Base-by-base conservation (phyloP, 441 rosid species). In the Pelargonium cotyledonis region DNA sequence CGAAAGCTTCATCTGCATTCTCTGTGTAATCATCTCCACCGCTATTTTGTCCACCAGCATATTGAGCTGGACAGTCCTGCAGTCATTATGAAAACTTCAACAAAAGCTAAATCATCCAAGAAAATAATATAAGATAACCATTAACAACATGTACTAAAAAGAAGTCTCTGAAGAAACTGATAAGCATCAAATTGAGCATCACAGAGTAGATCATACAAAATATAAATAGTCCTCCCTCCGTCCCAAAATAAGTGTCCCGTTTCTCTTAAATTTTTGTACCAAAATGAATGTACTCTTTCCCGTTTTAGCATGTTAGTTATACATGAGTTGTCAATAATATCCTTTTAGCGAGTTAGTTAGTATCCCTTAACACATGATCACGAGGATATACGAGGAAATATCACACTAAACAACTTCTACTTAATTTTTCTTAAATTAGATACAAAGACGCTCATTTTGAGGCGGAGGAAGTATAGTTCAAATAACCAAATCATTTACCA, bases 1-100 rank as follows among this genome's bases (percentile, higher is more conserved):
- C 89, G 69, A 86, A 88, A 43, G 93, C 78, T 77, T 85, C 93
- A 66, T 80, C 89, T 47, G 80, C 77, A 80, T 79, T 79, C 72
- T 87, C 94, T 23, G 74, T 67, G 77, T 76, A 76, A 68, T 84
- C 91, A 71, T 84, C 95, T 72, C 87, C 89, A 70, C 83, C 83
- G 66, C 70, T 81, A 71, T 82, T 85, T 66, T 78, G 87, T 70
- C 79, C 84, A 49, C 77, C 83, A 64, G 77, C 78, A 72, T 72
- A 69, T 68, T 80, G 81, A 71, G 80, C 83, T 77, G 72, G 85
- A 78, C 70, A 75, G 68, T 81, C 90, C 96, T 88, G 89, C 75
- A 80, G 70, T 68, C 40, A 66, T 62, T 29, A 62, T 12, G 41
- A 62, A 29, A 62, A 62, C 4, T 29, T 62, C 18, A 29, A 29